Evolutionary conservation across 257 asterid species (phyloP).

Genomic region (Catharanthus roseus): DNA sequence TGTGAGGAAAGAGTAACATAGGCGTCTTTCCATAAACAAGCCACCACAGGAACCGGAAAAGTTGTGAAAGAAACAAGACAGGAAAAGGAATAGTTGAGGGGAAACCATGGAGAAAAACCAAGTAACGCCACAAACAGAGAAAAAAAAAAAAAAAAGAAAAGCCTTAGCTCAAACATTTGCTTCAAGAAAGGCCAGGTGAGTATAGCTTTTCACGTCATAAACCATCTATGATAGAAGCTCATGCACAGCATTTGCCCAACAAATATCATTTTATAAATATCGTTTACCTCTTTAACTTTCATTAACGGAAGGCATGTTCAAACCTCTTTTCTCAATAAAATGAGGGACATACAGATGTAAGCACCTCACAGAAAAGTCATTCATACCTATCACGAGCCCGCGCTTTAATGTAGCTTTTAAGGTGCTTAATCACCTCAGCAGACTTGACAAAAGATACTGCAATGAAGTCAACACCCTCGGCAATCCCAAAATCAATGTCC

Average conservation of each 20-base stretch:
- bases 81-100: not conserved
- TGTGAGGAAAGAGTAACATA: not conserved
- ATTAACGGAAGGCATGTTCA: not conserved
- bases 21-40: not conserved
- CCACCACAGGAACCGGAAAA: not conserved
- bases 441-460: constrained; percentile 98
- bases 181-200: not conserved
- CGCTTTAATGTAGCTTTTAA: constrained; percentile 89
- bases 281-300: not conserved
- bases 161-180: not conserved
- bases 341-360: constrained; percentile 8
- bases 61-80: not conserved
- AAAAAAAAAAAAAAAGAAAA: not conserved
- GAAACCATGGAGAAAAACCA: too few relatives aligned
- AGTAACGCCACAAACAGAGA: not conserved
- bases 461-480: constrained; percentile 95
- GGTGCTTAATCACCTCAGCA: constrained; percentile 94
- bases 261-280: not conserved
- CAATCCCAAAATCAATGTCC: constrained; percentile 95
- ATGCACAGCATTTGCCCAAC: not conserved
- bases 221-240: not conserved
- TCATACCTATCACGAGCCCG: constrained; percentile 88
- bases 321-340: not conserved
- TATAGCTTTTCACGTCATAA: not conserved
- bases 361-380: not conserved